Percentiles rank a stretch among this genome's conserved stretches.
Conservation (phyloP, 306 rosid species). For the Bauhinia variegata region DNA sequence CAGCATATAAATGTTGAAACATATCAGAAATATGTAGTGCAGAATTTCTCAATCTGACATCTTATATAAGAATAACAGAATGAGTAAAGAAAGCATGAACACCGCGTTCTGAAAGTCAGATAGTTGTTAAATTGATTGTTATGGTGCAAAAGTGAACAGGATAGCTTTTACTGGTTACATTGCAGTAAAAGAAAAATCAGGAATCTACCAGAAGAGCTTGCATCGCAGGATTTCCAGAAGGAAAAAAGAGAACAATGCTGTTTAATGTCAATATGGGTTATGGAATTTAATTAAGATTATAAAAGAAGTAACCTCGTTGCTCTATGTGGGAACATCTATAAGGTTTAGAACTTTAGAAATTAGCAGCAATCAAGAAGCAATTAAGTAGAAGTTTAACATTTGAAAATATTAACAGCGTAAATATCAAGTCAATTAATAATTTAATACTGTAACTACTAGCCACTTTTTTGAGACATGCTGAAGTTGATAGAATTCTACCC, state of each 20-base stretch:
- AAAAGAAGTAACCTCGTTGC: neutral
- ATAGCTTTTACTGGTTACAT: constrained; percentile 27
- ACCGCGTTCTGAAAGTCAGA: neutral
- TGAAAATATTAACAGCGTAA: constrained; percentile 9
- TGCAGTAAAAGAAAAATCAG: constrained; percentile 10
- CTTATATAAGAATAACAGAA: neutral
- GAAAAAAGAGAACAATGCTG: neutral
- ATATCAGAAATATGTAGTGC: neutral
- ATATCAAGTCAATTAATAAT: constrained; percentile 2
- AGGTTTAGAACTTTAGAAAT: neutral
- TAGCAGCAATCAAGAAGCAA: neutral
- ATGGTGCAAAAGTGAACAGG: neutral
- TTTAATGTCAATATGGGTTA: constrained; percentile 3
- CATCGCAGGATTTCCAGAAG: neutral
- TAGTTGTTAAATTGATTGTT: neutral
- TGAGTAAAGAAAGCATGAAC: constrained; percentile 16
- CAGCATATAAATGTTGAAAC: neutral
- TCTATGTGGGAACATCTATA: neutral
- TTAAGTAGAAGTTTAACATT: constrained; percentile 5
- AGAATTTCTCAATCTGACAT: neutral
- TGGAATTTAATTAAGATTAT: neutral
- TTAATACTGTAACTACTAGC: neutral
- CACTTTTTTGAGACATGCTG: neutral
- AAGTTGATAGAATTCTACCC: neutral
- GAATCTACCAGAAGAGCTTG: neutral